phyloP scores from a whole-genome alignment of 345 rosid species.

The Eucalyptus cloeziana region DNA sequence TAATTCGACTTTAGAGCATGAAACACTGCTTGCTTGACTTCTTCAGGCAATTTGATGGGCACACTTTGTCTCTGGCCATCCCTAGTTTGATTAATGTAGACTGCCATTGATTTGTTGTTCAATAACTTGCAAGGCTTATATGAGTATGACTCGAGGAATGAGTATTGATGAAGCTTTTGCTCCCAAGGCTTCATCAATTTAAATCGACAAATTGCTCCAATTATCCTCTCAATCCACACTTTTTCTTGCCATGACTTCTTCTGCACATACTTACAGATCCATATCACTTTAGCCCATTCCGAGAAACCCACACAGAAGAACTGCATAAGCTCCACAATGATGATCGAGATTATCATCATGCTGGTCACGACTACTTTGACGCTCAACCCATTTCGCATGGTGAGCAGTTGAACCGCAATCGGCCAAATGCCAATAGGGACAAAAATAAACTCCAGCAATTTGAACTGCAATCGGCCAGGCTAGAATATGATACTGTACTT shows the following conservation, averaged over 20 bases:
- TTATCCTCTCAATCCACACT: background rate
- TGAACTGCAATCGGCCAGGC: fast-evolving
- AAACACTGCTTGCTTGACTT: background rate
- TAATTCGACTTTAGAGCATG: background rate
- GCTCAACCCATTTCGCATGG: background rate
- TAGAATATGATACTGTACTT: background rate
- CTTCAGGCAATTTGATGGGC: background rate
- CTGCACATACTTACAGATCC: background rate
- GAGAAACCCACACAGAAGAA: background rate
- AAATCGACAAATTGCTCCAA: background rate
- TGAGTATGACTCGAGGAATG: background rate
- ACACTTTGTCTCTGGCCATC: background rate
- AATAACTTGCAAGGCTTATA: background rate
- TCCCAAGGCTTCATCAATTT: background rate
- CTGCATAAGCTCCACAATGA: background rate
- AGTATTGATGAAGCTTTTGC: background rate
- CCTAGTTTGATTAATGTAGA: background rate
- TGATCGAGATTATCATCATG: too few relatives aligned
- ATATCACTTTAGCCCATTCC: background rate
- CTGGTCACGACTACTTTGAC: background rate
- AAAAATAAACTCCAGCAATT: fast-evolving
- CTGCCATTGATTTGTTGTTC: background rate
- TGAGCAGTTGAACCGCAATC: background rate
- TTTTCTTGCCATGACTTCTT: background rate
- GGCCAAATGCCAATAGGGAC: background rate